These are phyloP conservation scores for Dimocarpus longan DNA, from an alignment of 345 rosid species.

Conservation along the genomic window DNA sequence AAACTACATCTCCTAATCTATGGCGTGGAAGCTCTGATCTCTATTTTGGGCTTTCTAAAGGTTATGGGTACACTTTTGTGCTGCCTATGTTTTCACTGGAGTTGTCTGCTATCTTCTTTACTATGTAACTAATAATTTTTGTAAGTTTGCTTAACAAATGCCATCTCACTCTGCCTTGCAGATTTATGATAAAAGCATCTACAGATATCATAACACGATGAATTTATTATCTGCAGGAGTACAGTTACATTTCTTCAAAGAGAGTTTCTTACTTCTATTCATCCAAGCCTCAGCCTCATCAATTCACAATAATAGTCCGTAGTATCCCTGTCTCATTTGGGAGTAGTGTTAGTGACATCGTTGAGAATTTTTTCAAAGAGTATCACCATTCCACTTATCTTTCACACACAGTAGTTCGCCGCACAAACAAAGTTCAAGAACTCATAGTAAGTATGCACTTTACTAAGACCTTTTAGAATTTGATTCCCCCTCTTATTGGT, in stretches of 20 bases:
- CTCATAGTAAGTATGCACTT: constrained; percentile 57
- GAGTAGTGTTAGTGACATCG: constrained; percentile 58
- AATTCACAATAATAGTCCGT: constrained; percentile 75
- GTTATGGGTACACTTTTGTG: constrained; percentile 94
- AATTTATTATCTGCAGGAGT: constrained; percentile 57
- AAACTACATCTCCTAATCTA: constrained; percentile 12
- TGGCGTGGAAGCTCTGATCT: constrained; percentile 30
- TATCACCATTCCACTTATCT: constrained; percentile 79
- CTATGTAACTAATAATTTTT: constrained; percentile 49
- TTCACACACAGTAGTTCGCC: constrained; percentile 65
- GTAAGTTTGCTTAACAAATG: constrained; percentile 13
- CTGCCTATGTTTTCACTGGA: constrained; percentile 80
- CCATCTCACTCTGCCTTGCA: constrained; percentile 7
- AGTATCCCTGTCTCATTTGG: constrained; percentile 60
- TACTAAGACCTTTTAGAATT: constrained; percentile 1
- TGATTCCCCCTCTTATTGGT: not conserved
- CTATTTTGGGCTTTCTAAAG: constrained; percentile 48
- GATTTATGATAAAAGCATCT: constrained; percentile 17
- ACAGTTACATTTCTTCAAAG: constrained; percentile 55
- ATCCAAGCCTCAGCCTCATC: constrained; percentile 73
- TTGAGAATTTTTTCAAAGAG: constrained; percentile 78
- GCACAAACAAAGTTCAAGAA: constrained; percentile 58
- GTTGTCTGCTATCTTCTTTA: constrained; percentile 90
- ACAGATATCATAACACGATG: constrained; percentile 17
- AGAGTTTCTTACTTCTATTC: constrained; percentile 68